Evolutionary conservation across 495 filamentous ascomycete genomes (phyloP).

Genomic region (Arthonia radiata): DNA sequence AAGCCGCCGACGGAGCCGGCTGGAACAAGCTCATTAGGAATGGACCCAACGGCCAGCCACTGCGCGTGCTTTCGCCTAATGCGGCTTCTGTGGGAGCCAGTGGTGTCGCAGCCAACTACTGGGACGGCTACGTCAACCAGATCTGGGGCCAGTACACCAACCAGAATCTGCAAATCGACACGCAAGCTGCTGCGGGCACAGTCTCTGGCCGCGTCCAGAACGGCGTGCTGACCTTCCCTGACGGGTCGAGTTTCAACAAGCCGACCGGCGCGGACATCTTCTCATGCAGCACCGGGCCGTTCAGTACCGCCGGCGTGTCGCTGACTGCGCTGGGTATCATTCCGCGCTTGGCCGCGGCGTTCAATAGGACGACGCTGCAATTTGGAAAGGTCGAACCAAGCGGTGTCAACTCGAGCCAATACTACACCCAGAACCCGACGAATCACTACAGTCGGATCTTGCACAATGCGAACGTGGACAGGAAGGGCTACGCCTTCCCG

Average conservation of each 20-base stretch:
- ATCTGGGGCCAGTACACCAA: constrained; percentile 36
- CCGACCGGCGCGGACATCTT: constrained; percentile 42
- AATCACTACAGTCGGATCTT: constrained; percentile 51
- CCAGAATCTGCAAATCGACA: constrained; percentile 30
- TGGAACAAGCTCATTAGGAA: constrained; percentile 40
- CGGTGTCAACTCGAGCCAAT: too few relatives aligned
- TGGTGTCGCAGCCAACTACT: constrained; percentile 38
- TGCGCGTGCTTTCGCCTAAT: constrained; percentile 44
- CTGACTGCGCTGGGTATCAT: constrained; percentile 26
- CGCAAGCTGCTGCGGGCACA: constrained; percentile 28
- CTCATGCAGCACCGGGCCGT: constrained; percentile 44
- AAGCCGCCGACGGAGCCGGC: constrained; percentile 25
- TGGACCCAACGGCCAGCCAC: constrained; percentile 19
- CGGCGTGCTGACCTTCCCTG: constrained; percentile 23
- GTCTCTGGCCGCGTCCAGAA: constrained; percentile 26
- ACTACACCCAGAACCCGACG: constrained; percentile 30
- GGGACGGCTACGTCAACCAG: constrained; percentile 30
- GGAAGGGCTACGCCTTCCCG: constrained; percentile 48
- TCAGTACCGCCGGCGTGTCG: constrained; percentile 25
- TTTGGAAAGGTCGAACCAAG: too few relatives aligned
- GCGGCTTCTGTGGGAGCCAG: constrained; percentile 28
- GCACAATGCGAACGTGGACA: constrained; percentile 34
- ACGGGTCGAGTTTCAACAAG: constrained; percentile 24
- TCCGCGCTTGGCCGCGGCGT: constrained; percentile 39
- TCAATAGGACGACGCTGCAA: constrained; percentile 35